phyloP scores from a whole-genome alignment of 495 filamentous ascomycete genomes.

The Sporormia fimetaria region DNA sequence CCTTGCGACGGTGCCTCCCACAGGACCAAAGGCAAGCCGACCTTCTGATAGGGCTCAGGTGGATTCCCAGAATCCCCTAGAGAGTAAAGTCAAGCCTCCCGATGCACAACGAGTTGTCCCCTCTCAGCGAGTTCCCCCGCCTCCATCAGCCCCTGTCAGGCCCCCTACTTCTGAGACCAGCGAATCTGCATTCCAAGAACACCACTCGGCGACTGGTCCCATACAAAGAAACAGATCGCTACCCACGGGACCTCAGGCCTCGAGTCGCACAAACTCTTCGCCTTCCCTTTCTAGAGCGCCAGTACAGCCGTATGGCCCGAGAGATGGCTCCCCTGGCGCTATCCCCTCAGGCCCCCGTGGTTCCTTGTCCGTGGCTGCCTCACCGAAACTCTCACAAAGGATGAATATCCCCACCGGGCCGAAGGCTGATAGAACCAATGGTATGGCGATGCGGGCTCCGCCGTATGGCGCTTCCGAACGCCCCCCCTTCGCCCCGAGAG shows the following conservation, averaged over 20 bases:
- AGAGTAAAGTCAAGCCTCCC: not conserved
- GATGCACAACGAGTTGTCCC: conserved; percentile 11
- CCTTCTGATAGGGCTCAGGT: conserved; percentile 6
- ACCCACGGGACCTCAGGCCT: conserved; percentile 19
- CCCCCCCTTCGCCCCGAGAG: conserved; percentile 20
- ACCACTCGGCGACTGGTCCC: conserved; percentile 1
- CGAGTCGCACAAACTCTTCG: conserved; percentile 21
- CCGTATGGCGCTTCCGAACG: conserved; percentile 24
- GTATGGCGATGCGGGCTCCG: conserved; percentile 16
- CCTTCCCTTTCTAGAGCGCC: conserved; percentile 23
- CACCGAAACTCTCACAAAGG: conserved; percentile 28
- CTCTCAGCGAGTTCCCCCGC: too few species aligned
- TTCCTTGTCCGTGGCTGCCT: conserved; percentile 26
- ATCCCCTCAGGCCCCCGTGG: conserved; percentile 25
- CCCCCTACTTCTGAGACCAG: not conserved
- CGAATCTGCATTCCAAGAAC: conserved; percentile 11
- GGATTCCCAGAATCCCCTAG: conserved; percentile 6
- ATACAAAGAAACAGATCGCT: conserved; percentile 13
- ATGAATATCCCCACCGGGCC: conserved; percentile 33
- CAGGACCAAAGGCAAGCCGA: conserved; percentile 30
- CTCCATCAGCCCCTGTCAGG: not conserved
- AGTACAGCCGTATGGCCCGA: conserved; percentile 4
- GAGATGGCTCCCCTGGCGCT: conserved; percentile 18
- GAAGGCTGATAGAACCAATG: conserved; percentile 28
- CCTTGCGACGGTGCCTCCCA: conserved; percentile 21